Percentiles rank a stretch among this genome's conserved stretches.
Evolutionary conservation across 495 filamentous ascomycete genomes (phyloP).

Genomic region (Talaromyces wortmannii): DNA sequence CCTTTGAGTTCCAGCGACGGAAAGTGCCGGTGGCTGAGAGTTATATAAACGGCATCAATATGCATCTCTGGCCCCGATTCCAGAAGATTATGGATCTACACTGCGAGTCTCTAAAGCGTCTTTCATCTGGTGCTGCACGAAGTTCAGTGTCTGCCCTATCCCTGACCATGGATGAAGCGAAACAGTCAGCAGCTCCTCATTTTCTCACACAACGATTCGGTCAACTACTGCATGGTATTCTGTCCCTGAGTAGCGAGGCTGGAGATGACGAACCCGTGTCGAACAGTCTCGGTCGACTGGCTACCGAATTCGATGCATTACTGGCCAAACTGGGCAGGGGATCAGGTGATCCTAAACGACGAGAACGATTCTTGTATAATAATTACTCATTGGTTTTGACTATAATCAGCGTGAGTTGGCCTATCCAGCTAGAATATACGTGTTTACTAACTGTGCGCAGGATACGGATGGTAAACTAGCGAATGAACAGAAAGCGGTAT

Average conservation of each 20-base stretch:
- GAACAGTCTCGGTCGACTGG: constrained; percentile 66
- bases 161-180: constrained; percentile 49
- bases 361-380: constrained; percentile 84
- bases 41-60: constrained; percentile 90
- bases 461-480: constrained; percentile 77
- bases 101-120: constrained; percentile 69
- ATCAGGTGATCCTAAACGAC: constrained; percentile 68
- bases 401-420: constrained; percentile 61
- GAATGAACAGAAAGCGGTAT: constrained; percentile 56
- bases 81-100: constrained; percentile 92
- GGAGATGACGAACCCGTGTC: constrained; percentile 91
- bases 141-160: constrained; percentile 48
- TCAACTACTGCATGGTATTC: constrained; percentile 77
- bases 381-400: constrained; percentile 91
- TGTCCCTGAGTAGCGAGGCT: constrained; percentile 74
- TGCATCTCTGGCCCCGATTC: constrained; percentile 94
- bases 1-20: constrained; percentile 87
- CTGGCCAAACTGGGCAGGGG: constrained; percentile 59
- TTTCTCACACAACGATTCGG: constrained; percentile 89
- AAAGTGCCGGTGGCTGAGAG: constrained; percentile 82
- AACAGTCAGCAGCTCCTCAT: constrained; percentile 80
- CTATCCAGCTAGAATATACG: neutral
- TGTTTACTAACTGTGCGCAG: constrained; percentile 21
- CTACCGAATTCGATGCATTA: constrained; percentile 72
- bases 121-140: constrained; percentile 44